Evolutionary conservation across 306 rosid genomes (phyloP), one percentile per base, ranked within the genome.

Genomic region (Sphenostylis stenocarpa): DNA sequence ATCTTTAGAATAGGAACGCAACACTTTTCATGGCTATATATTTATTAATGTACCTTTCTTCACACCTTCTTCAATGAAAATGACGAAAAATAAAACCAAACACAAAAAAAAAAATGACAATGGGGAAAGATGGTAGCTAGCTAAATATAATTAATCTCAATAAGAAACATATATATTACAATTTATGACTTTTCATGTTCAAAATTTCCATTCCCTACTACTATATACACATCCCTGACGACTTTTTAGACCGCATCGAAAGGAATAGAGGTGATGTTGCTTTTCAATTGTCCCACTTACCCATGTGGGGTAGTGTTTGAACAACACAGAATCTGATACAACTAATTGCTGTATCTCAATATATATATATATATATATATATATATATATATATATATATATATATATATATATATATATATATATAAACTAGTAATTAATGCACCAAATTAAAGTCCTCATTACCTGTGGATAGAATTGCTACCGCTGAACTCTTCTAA

Each of bases 241-340:
- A 77, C 62, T 68, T 68, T 77, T 44, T 57, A 44, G 70, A 68
- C 75, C 52, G 13, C 13, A 44, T 19, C 57, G 41, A 55, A 67
- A 52, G 33, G 44, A 0, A 11, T 20, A 58, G 17, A 15, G 16
- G n/a, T 55, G 47, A 55, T 34, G 38, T 69, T 58, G 82, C 20
- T 61, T 33, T 47, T 78, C 28, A 69, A 24, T 61, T 45, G 43
- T 24, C 36, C 15, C 36, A 29, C 76, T 23, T 23, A 11, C 34
- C 41, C 70, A 78, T 58, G 76, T 68, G 63, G 64, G 70, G 38
- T 55, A 39, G 4, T 66, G 63, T 48, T 47, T 70, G 57, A 60
- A 24, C 28, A 70, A 38, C 24, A 61, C 41, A 38, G n/a, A 53
- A 78, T 70, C 51, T 31, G 38, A 39, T 29, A 2, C 1, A 52